These are phyloP conservation scores for Cyclocybe cylindracea DNA, from an alignment of 768 basidiomycete genomes.

Conservation along the genomic window DNA sequence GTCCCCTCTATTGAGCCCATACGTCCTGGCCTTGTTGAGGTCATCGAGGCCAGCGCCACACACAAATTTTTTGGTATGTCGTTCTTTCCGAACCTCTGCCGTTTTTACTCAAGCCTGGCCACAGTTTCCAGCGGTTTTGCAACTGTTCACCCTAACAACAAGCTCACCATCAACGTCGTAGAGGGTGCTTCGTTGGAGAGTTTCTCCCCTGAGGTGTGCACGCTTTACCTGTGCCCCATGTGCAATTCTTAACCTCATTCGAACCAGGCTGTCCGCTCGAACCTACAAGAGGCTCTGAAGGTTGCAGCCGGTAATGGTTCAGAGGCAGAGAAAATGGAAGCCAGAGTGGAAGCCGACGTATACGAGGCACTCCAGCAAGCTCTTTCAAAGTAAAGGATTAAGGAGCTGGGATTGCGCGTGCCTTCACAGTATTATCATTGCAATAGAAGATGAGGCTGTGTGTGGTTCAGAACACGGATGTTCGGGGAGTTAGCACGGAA, in stretches of 20 bases:
- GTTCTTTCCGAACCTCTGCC: constrained; percentile 21
- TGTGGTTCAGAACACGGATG: too few species aligned
- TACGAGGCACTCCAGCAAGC: constrained; percentile 95
- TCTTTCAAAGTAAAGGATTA: constrained; percentile 43
- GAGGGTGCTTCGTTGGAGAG: constrained; percentile 92
- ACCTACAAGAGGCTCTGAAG: constrained; percentile 85
- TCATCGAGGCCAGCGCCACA: constrained; percentile 76
- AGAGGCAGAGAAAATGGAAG: constrained; percentile 93
- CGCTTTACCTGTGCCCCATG: neutral
- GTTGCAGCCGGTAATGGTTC: constrained; percentile 82
- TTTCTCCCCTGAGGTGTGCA: constrained; percentile 84
- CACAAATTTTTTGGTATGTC: constrained; percentile 98
- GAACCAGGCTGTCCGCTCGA: constrained; percentile 83
- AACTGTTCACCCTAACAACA: constrained; percentile 97
- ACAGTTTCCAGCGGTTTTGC: constrained; percentile 96
- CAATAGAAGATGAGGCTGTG: too few species aligned
- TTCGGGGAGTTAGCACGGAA: too few species aligned
- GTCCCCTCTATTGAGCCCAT: constrained; percentile 96
- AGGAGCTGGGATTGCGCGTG: neutral
- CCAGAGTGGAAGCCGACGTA: constrained; percentile 92
- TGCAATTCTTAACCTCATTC: constrained; percentile 1
- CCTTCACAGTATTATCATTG: neutral
- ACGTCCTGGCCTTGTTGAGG: constrained; percentile 92
- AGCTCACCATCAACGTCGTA: constrained; percentile 93
- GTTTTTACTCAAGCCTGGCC: constrained; percentile 1